Evolutionary conservation across 2,329 filamentous ascomycete genomes (phyloP), one percentile per base, ranked within the genome.

Genomic region (Plenodomus tracheiphilus): DNA sequence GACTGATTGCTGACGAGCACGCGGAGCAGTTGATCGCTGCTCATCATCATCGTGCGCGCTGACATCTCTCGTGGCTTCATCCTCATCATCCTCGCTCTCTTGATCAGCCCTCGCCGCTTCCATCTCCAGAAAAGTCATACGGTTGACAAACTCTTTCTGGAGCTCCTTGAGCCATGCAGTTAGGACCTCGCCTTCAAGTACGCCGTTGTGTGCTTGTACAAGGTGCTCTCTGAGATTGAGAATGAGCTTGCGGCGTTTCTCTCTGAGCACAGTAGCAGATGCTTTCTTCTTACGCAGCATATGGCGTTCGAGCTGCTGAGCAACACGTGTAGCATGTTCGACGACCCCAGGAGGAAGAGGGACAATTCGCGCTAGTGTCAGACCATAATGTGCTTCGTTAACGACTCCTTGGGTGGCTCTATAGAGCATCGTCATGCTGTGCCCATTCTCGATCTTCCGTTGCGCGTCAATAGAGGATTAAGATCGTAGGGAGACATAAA

Each of bases 371-470:
- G 93, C 91, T 3, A 97, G 79, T 0, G 85, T 80, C n/a, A 97
- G 81, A 0, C 94, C 94, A 62, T 99, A 99, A 58, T 91, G 85
- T 39, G 84, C 77, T 46, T 90, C 85, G 47, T 83, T 75, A 1
- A 89, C 82, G 0, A 82, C 83, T 0, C 94, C 93, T 13, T 87
- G 81, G 0, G 83, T 79, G 32, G 97, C 81, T 55, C 86, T 92
- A 74, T 97, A 97, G 0, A 94, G 77, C 91, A 97, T 97, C 0
- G 81, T 89, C 75, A 96, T 88, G 30, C 81, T 84, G 1, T 84
- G 78, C 2, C 79, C 75, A 2, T 81, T 73, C 0, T 75, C 70
- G 41, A 70, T 67, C 68, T 70, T 20, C 3, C 19, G 2, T 16
- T 10, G 19, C 32, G 15, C 47, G 41, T 60, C 39, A 37, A 13